Percentiles rank a stretch among this genome's conserved stretches.
phyloP scores from a whole-genome alignment of 768 basidiomycete species.

The Dioszegia hungarica region DNA sequence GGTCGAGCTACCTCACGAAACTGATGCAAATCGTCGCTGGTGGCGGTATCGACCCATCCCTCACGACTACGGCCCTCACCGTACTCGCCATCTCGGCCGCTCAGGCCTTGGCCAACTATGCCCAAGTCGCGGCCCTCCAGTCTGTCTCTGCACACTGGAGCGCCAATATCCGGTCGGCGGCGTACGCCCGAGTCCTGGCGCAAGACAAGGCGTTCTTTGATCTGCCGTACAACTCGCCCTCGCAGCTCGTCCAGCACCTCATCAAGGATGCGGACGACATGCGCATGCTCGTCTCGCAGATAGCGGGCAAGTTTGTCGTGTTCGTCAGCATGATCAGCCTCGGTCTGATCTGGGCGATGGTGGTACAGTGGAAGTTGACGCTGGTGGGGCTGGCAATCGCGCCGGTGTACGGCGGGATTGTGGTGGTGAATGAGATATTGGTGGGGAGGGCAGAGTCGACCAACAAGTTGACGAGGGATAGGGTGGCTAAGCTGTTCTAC shows the following conservation, averaged over 20 bases:
- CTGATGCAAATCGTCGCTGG: conserved; percentile 57
- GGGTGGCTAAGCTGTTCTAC: conserved; percentile 76
- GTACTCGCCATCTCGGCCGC: conserved; percentile 65
- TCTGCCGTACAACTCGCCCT: conserved; percentile 57
- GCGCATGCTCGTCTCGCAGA: conserved; percentile 65
- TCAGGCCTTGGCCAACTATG: conserved; percentile 69
- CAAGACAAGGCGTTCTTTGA: conserved; percentile 92
- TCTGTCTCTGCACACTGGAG: conserved; percentile 70
- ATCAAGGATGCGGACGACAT: conserved; percentile 91
- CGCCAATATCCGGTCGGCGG: conserved; percentile 58
- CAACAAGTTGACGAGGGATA: conserved; percentile 83
- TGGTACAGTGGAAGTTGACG: conserved; percentile 84
- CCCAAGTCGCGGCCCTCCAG: conserved; percentile 80
- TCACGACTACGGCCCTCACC: conserved; percentile 39
- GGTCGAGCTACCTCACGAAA: conserved; percentile 80
- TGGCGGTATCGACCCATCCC: conserved; percentile 37
- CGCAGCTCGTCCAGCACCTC: conserved; percentile 65
- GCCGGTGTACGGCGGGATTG: conserved; percentile 71
- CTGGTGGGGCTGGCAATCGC: conserved; percentile 81
- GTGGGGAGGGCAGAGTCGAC: conserved; percentile 66
- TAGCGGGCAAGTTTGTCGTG: conserved; percentile 67
- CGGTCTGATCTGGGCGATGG: conserved; percentile 84
- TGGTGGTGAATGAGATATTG: conserved; percentile 69
- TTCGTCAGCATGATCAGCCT: conserved; percentile 74
- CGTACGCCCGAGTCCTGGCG: conserved; percentile 59